Base-by-base conservation (phyloP, 495 filamentous ascomycete species). In the Clavariopsis aquatica region DNA sequence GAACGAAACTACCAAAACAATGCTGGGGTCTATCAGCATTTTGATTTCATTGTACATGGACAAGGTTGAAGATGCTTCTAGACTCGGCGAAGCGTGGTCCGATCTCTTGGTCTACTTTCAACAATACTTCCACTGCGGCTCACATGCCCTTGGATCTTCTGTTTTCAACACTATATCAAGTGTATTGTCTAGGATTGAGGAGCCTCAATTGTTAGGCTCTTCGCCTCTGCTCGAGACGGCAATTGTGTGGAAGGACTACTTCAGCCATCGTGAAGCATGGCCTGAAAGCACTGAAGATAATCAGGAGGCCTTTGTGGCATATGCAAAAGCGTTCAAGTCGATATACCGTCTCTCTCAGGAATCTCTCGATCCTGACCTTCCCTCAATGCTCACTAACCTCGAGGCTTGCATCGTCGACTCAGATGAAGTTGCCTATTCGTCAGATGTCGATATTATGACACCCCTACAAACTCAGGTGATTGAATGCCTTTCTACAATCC, bases 391-490 rank as follows among this genome's bases (percentile, higher is more conserved):
- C 12, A 64, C 75, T 9, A 79, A 87, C 60, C 72, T 90, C 26
- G 77, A 75, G 71, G 76, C 75, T 76, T 92, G 87, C 70, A 85
- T 78, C 67, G 81, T 76, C 77, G 89, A 77, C 72, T 94, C 92
- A 4, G 86, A 90, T 24, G 83, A 84, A n/a, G 83, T 87, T 1
- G 77, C 83, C 17, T 96, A 96, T 70, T 87, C 89, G 34, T 85
- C 84, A 34, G 94, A 97, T 76, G 79, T 92, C n/a, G 93, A 96
- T 54, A 86, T 85, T 59, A 81, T 89, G 62, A 96, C 92, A 1
- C 82, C 85, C 9, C 74, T 98, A 8, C 94, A 98, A 71, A 82
- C 75, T 12, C 80, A 87, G 66, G 85, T 93, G 17, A 75, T 94
- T 15, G 86, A 91, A 23, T 86, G 84, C 41, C 77, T 95, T 41